Evolutionary conservation across 129 eudicot genomes (phyloP).

Genomic region (Flaveria bidentis): DNA sequence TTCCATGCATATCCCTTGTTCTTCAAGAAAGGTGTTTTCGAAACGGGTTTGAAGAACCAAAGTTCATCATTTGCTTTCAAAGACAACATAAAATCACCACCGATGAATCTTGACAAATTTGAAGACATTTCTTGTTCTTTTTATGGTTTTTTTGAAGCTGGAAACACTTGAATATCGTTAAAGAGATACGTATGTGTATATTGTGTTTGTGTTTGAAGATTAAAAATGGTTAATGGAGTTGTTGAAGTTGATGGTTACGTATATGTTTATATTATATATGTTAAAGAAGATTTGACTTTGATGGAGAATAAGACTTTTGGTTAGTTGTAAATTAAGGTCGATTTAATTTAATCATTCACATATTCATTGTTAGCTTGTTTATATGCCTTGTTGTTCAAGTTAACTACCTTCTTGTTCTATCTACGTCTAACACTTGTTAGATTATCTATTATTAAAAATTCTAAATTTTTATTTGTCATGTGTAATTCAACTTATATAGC

Average conservation of each 20-base stretch:
- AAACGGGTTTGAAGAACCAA: background rate
- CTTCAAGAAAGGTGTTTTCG: slow-evolving; percentile 7
- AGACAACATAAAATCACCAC: background rate
- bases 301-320: background rate
- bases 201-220: slow-evolving; percentile 9
- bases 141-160: slow-evolving; percentile 1
- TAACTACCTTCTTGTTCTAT: background rate
- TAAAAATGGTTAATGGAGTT: slow-evolving; percentile 23
- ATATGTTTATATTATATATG: slow-evolving; percentile 8
- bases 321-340: slow-evolving; percentile 4
- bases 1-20: slow-evolving; percentile 31
- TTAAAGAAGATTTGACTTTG: slow-evolving; percentile 21
- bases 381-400: slow-evolving; percentile 16
- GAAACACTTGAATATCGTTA: background rate
- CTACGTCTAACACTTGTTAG: background rate
- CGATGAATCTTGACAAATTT: slow-evolving; percentile 7
- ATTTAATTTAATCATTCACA: slow-evolving; percentile 17
- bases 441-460: no score
- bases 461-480: no score
- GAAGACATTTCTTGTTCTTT: slow-evolving; percentile 28
- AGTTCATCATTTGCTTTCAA: background rate
- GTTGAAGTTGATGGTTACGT: slow-evolving; percentile 34
- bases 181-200: background rate
- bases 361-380: background rate
- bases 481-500: no score